Base-by-base conservation (phyloP, 2,329 filamentous ascomycete genomes). In the Penicillium sp. region DNA sequence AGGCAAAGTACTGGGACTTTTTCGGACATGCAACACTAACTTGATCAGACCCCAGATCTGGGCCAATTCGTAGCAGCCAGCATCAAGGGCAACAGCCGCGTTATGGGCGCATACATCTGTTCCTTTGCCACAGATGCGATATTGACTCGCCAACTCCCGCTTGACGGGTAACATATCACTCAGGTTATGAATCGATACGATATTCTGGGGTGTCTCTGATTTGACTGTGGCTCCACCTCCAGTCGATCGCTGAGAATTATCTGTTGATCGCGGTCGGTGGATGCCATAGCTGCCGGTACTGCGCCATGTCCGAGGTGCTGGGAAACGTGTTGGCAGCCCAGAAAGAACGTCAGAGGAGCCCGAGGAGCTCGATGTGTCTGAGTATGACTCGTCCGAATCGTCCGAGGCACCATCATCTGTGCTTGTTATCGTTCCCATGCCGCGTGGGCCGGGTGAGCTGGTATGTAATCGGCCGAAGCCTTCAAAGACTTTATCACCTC, bases 41-140 rank as follows among this genome's bases (percentile, higher is more conserved):
- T 85, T 87, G 53, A 91, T 81, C 62, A 97, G 88, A 48, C 84
- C 85, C 94, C 94, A 99, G 7, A 96, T 84, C 64, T 91, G 85
- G 27, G 89, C 87, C 31, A 95, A 75, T 61, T 96, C 90, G 15
- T 80, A 72, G 61, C 85, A 83, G 5, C 88, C 90, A 64, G 88
- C 82, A 60, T 85, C 87, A 63, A 86, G 82, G 9, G 93, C 92
- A 45, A 95, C 86, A 1, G 77, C 76, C 9, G 92, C 90, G 72
- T 99, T 99, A 67, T 95, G 88, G 44, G 84, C 81, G 73, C 93
- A 97, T 4, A 96, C 86, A 38, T 88, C 84, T n/a, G 86, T 84
- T 0, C 89, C 88, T 59, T 92, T 86, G 4, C 92, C 92, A 70
- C 94, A 92, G 15, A 97, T 89, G 25, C 83, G 83, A 73, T 97